Evolutionary conservation across 2,329 filamentous ascomycete genomes (phyloP).

Genomic region (Didymella pomorum): DNA sequence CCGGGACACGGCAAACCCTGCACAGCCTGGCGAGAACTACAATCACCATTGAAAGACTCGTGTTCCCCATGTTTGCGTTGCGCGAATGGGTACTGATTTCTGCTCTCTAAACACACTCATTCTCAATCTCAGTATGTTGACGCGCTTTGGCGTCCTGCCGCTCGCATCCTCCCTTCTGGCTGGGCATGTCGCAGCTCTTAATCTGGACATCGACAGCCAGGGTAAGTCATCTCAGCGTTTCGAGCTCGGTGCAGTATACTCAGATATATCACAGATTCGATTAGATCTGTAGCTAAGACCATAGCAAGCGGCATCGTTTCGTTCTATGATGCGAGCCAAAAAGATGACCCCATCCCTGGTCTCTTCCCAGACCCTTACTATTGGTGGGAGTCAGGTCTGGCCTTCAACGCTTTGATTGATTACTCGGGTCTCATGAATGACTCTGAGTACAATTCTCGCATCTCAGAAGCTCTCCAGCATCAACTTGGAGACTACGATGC

Average conservation of each 20-base stretch:
- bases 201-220: slow-evolving; percentile 33
- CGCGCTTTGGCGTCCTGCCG: slow-evolving; percentile 21
- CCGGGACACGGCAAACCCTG: slow-evolving; percentile 1
- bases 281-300: slow-evolving; percentile 32
- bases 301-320: slow-evolving; percentile 34
- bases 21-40: background rate
- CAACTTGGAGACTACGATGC: slow-evolving; percentile 48
- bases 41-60: slow-evolving; percentile 2
- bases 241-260: background rate
- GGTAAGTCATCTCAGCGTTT: slow-evolving; percentile 14
- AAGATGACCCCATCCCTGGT: slow-evolving; percentile 22
- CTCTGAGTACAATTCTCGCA: slow-evolving; percentile 48
- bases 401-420: slow-evolving; percentile 40
- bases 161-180: slow-evolving; percentile 30
- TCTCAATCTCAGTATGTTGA: slow-evolving; percentile 27
- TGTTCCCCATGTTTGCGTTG: background rate
- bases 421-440: slow-evolving; percentile 57
- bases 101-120: background rate
- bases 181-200: slow-evolving; percentile 20
- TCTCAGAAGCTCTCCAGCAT: slow-evolving; percentile 51
- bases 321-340: slow-evolving; percentile 28
- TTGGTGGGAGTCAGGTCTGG: slow-evolving; percentile 35
- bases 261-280: slow-evolving; percentile 31
- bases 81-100: background rate
- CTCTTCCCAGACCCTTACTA: slow-evolving; percentile 33